Conservation (phyloP, 148 eudicot species). For the Vaccinium vitisidaea region DNA sequence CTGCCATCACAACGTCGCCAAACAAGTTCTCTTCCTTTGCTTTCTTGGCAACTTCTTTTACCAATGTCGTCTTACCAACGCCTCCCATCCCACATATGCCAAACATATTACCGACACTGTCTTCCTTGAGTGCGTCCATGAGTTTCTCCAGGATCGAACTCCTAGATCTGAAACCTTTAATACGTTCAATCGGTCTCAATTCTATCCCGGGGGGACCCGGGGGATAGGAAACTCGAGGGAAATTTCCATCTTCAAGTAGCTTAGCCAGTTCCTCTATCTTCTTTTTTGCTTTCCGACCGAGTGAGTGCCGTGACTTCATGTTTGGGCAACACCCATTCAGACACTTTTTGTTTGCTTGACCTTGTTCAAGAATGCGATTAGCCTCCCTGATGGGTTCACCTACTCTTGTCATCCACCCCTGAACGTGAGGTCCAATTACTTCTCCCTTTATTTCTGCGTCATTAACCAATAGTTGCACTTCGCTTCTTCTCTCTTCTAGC, state of each 20-base stretch:
- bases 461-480: not conserved
- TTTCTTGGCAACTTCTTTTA: conserved; percentile 7
- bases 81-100: conserved; percentile 31
- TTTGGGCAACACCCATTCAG: not conserved
- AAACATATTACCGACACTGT: not conserved
- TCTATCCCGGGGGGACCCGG: too few relatives aligned
- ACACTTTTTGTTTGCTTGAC: not conserved
- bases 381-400: not conserved
- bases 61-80: conserved; percentile 22
- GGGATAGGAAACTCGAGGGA: not conserved
- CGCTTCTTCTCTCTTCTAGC: not conserved
- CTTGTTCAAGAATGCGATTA: not conserved
- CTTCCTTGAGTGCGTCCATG: conserved; percentile 13
- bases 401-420: not conserved
- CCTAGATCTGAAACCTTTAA: too few relatives aligned
- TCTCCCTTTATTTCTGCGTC: conserved; percentile 1
- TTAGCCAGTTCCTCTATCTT: not conserved
- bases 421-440: conserved; percentile 6
- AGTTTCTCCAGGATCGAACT: too few relatives aligned
- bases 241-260: not conserved
- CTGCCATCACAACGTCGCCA: not conserved
- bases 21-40: not conserved
- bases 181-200: too few relatives aligned
- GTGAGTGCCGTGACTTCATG: conserved; percentile 1
- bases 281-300: conserved; percentile 15